Conservation (phyloP, 805 yeast species). For the Wickerhamiella nectarea region DNA sequence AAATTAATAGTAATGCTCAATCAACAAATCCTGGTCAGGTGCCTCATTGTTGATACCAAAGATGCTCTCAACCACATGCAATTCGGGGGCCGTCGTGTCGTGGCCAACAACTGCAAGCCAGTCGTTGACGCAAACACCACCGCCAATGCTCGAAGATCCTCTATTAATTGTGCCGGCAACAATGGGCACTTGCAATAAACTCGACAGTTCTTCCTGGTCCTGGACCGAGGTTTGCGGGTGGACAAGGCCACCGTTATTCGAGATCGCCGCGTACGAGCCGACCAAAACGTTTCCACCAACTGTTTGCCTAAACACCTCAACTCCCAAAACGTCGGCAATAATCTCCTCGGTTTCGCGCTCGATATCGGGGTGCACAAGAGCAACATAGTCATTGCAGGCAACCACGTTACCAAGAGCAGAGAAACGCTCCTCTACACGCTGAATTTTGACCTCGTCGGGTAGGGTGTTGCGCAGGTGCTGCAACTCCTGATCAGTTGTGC, state of each 20-base stretch:
- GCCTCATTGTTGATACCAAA: constrained; percentile 37
- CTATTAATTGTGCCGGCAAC: constrained; percentile 98
- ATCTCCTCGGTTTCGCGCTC: constrained; percentile 98
- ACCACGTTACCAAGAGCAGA: constrained; percentile 96
- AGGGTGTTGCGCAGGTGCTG: constrained; percentile 93
- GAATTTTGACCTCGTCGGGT: constrained; percentile 90
- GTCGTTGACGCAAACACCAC: constrained; percentile 97
- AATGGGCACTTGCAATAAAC: constrained; percentile 88
- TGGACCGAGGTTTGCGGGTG: constrained; percentile 96
- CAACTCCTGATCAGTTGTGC: constrained; percentile 95
- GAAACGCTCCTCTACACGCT: constrained; percentile 93
- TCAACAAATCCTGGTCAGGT: constrained; percentile 29
- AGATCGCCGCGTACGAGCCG: constrained; percentile 87
- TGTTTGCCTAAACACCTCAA: constrained; percentile 97
- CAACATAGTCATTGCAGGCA: constrained; percentile 98
- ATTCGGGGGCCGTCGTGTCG: constrained; percentile 97
- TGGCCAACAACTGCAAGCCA: constrained; percentile 95
- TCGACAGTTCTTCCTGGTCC: constrained; percentile 95
- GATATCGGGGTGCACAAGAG: constrained; percentile 96
- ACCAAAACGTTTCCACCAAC: constrained; percentile 96
- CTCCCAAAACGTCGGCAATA: constrained; percentile 95
- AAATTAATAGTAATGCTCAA: constrained; percentile 27
- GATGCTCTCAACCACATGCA: constrained; percentile 91
- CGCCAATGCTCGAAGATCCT: constrained; percentile 96
- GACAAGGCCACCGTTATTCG: constrained; percentile 96